Conservation (phyloP, 2,329 filamentous ascomycete genomes). For the Aphanocladium album region DNA sequence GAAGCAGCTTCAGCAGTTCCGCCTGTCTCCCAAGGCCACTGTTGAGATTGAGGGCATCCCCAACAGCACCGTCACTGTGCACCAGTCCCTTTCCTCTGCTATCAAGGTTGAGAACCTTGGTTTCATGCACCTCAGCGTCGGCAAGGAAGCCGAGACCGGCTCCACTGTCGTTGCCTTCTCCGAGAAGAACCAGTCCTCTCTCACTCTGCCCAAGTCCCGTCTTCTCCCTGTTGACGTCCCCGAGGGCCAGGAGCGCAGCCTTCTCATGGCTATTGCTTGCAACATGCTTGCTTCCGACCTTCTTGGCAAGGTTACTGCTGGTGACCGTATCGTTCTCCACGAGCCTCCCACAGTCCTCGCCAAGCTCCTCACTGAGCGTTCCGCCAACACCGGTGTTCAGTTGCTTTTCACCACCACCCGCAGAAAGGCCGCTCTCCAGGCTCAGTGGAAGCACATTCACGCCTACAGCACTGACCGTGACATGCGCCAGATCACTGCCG, state of each 20-base stretch:
- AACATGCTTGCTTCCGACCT: slow-evolving; percentile 10
- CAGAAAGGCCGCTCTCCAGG: slow-evolving; percentile 6
- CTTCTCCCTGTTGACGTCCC: slow-evolving; percentile 8
- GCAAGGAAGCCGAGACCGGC: slow-evolving; percentile 8
- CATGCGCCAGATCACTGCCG: slow-evolving; percentile 9
- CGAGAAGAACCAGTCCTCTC: slow-evolving; percentile 10
- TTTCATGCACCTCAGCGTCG: slow-evolving; percentile 10
- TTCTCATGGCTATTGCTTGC: slow-evolving; percentile 11
- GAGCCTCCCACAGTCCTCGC: slow-evolving; percentile 9
- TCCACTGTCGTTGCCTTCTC: slow-evolving; percentile 7
- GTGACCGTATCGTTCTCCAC: slow-evolving; percentile 12
- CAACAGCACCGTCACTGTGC: slow-evolving; percentile 7
- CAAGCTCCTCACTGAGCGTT: slow-evolving; percentile 6
- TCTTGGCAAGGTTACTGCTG: slow-evolving; percentile 4
- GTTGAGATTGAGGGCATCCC: slow-evolving; percentile 8
- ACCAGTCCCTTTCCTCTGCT: slow-evolving; percentile 8
- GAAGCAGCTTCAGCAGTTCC: slow-evolving; percentile 13
- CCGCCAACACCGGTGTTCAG: slow-evolving; percentile 7
- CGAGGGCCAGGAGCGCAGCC: slow-evolving; percentile 6
- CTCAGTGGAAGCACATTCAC: slow-evolving; percentile 12
- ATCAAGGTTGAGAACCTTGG: slow-evolving; percentile 12
- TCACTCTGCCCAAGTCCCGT: slow-evolving; percentile 9
- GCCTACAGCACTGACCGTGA: slow-evolving; percentile 11
- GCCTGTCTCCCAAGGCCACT: slow-evolving; percentile 11
- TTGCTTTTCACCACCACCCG: slow-evolving; percentile 11